phyloP scores from a whole-genome alignment of 176 grass and related monocot genomes.

The Puccinellia tenuiflora region DNA sequence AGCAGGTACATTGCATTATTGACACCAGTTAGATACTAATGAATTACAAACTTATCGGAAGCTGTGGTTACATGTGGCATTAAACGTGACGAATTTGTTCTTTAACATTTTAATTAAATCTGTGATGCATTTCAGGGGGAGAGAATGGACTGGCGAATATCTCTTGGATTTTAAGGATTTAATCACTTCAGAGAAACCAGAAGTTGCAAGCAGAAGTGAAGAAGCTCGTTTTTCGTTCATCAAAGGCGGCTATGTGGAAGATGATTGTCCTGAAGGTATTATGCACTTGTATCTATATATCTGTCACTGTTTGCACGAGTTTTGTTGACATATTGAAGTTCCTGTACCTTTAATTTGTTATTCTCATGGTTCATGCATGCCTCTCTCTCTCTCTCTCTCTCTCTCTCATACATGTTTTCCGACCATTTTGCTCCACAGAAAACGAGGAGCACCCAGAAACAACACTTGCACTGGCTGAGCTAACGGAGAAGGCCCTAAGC shows the following conservation, averaged over 20 bases:
- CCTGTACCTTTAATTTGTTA: neutral
- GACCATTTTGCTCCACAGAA: conserved; percentile 36
- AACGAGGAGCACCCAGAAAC: conserved; percentile 36
- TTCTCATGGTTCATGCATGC: neutral
- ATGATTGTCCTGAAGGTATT: conserved; percentile 41
- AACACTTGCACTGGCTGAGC: conserved; percentile 47
- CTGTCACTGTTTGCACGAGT: neutral
- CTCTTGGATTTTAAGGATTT: conserved; percentile 90
- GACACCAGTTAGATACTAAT: neutral
- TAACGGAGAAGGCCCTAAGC: conserved; percentile 56
- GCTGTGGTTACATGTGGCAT: neutral
- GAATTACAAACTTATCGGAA: neutral
- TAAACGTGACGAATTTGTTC: neutral
- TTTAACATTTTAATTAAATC: neutral
- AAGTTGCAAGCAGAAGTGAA: conserved; percentile 25
- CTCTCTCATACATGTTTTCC: neutral
- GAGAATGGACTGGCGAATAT: conserved; percentile 89
- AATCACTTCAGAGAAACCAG: conserved; percentile 29
- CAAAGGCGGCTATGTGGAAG: conserved; percentile 83
- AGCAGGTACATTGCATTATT: conserved; percentile 43
- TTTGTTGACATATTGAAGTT: neutral
- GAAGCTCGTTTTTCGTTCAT: conserved; percentile 98
- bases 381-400: neutral
- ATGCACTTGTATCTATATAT: neutral
- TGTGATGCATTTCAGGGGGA: conserved; percentile 44